Percentiles rank a stretch among this genome's conserved stretches.
These are phyloP conservation scores for sunflower (Helianthus annuus) DNA, from an alignment of 129 eudicot species.

Conservation along the genomic window HanXRQr2.0-SUNRISE NC_035447.2:124464145-124464644, in stretches of 20 bases:
- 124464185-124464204: no score
- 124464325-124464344: no score
- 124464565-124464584: slow-evolving; percentile 55
- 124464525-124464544: slow-evolving; percentile 60
- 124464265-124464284: no score
- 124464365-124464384: no score
- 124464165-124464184: no score
- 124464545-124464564: slow-evolving; percentile 49
- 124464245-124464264: no score
- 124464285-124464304: no score
- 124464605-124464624: slow-evolving; percentile 46
- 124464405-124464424: slow-evolving; percentile 32
- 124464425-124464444: background rate
- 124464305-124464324: no score
- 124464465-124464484: slow-evolving; percentile 19
- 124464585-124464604: slow-evolving; percentile 57
- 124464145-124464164: no score
- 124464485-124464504: slow-evolving; percentile 67
- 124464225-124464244: no score
- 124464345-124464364: no score
- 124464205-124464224: no score
- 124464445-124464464: slow-evolving; percentile 28
- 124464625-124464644: slow-evolving; percentile 49
- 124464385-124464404: background rate
- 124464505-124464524: slow-evolving; percentile 65